Conservation (phyloP, 2,329 filamentous ascomycete genomes). For the Fusarium verrucosum region DNA sequence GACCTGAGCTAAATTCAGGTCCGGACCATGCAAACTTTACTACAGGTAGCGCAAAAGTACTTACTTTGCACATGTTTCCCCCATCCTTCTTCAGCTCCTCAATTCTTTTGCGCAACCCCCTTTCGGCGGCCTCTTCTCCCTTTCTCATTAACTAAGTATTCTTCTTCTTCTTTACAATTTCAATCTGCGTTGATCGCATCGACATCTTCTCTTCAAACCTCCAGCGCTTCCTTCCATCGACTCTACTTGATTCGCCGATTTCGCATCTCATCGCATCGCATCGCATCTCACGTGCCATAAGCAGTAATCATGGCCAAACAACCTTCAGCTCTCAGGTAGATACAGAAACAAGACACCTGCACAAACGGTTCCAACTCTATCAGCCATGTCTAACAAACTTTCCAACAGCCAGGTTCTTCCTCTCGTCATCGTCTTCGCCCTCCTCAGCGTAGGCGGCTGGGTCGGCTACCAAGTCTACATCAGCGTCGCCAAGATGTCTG, state of each 20-base stretch:
- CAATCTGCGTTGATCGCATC: constrained; percentile 27
- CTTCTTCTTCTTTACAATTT: not conserved
- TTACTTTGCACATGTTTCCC: constrained; percentile 11
- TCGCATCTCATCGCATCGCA: constrained; percentile 16
- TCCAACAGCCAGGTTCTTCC: constrained; percentile 68
- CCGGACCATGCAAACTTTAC: too few relatives aligned
- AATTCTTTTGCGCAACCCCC: constrained; percentile 26
- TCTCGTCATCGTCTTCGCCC: constrained; percentile 71
- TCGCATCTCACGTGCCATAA: constrained; percentile 5
- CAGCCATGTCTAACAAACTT: constrained; percentile 3
- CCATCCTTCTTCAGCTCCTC: constrained; percentile 26
- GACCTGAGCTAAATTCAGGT: constrained; percentile 17
- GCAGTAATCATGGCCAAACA: constrained; percentile 36
- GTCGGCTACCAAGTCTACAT: constrained; percentile 78
- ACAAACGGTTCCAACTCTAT: not conserved
- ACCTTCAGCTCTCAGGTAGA: constrained; percentile 41
- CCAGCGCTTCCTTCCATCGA: not conserved
- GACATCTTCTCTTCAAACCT: not conserved
- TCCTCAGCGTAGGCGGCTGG: constrained; percentile 68
- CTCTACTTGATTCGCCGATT: not conserved
- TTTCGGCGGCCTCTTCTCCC: constrained; percentile 19
- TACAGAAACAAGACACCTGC: too few relatives aligned
- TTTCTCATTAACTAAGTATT: not conserved
- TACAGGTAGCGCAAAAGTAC: too few relatives aligned
- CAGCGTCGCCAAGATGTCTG: constrained; percentile 71